Conservation (phyloP, 352 stramenopile genomes). For the Phytopythium aichiense region DNA sequence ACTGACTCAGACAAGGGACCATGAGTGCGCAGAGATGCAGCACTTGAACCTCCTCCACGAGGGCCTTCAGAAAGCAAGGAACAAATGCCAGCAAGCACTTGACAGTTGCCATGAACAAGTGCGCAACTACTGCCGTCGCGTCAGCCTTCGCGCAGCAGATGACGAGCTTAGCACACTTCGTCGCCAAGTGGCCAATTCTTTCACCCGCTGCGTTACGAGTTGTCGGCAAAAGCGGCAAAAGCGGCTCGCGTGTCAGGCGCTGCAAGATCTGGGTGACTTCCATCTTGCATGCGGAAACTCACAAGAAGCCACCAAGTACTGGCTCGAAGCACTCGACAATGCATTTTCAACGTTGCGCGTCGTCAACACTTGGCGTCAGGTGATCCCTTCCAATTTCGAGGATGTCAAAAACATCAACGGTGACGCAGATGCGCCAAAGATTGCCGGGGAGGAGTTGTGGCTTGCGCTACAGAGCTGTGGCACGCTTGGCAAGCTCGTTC, state of each 20-base stretch:
- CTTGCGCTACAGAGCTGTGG: conserved; percentile 45
- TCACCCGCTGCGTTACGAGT: conserved; percentile 45
- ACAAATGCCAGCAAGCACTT: conserved; percentile 60
- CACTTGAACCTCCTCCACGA: conserved; percentile 22
- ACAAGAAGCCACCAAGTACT: conserved; percentile 47
- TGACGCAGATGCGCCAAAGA: conserved; percentile 15
- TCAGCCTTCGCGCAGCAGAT: background rate
- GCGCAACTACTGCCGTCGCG: conserved; percentile 29
- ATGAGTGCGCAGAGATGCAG: conserved; percentile 20
- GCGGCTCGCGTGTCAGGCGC: conserved; percentile 46
- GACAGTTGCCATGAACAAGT: conserved; percentile 46
- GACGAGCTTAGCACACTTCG: conserved; percentile 11
- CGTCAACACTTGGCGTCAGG: conserved; percentile 41
- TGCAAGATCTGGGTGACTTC: conserved; percentile 74
- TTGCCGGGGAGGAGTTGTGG: conserved; percentile 59
- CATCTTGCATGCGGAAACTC: conserved; percentile 40
- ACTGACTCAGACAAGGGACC: conserved; percentile 18
- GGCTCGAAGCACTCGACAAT: conserved; percentile 74
- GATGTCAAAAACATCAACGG: conserved; percentile 13
- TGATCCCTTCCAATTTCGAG: conserved; percentile 20
- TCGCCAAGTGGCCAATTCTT: conserved; percentile 38
- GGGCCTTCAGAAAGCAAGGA: conserved; percentile 35
- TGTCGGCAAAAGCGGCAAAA: conserved; percentile 65
- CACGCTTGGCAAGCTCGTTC: conserved; percentile 48
- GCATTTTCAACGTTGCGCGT: conserved; percentile 57